Percentiles rank a stretch among this genome's conserved stretches.
These are phyloP conservation scores for Russula lepida DNA, from an alignment of 768 basidiomycete species.

Conservation along the genomic window DNA sequence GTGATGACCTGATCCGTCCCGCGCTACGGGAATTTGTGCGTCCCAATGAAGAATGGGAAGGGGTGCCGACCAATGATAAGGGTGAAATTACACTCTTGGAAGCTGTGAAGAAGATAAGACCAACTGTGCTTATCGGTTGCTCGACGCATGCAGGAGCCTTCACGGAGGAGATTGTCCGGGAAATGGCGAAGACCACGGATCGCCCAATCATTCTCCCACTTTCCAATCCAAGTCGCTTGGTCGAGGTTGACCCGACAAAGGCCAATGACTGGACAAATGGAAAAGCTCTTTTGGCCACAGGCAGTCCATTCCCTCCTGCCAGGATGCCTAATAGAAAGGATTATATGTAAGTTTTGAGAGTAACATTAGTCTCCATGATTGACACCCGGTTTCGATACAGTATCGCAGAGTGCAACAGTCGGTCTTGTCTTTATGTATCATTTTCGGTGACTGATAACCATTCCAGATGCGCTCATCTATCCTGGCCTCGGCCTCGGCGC, in stretches of 20 bases:
- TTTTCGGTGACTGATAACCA: background rate
- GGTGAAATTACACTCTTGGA: conserved; percentile 52
- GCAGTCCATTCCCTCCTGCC: conserved; percentile 73
- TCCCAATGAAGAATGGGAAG: conserved; percentile 48
- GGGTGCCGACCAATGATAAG: conserved; percentile 29
- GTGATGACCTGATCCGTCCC: conserved; percentile 35
- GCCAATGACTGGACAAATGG: conserved; percentile 74
- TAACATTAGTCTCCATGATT: background rate
- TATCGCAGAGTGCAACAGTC: conserved; percentile 68
- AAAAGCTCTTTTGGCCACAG: conserved; percentile 73
- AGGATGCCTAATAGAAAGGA: conserved; percentile 58
- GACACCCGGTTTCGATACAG: conserved; percentile 28
- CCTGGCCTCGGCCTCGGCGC: conserved; percentile 81
- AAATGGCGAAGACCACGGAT: conserved; percentile 60
- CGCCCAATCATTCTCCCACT: conserved; percentile 80
- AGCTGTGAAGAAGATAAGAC: conserved; percentile 61
- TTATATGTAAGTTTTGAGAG: conserved; percentile 43
- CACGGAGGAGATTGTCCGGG: conserved; percentile 58
- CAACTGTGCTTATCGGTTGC: conserved; percentile 79
- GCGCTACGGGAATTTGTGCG: conserved; percentile 48
- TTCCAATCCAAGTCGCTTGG: conserved; percentile 70
- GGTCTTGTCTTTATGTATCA: conserved; percentile 15
- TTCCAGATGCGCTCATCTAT: conserved; percentile 64
- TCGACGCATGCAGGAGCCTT: conserved; percentile 76
- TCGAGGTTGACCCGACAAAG: conserved; percentile 66